These are phyloP conservation scores for Peterozyma xylosa DNA, from an alignment of 805 yeast genomes.

Conservation along the genomic window DNA sequence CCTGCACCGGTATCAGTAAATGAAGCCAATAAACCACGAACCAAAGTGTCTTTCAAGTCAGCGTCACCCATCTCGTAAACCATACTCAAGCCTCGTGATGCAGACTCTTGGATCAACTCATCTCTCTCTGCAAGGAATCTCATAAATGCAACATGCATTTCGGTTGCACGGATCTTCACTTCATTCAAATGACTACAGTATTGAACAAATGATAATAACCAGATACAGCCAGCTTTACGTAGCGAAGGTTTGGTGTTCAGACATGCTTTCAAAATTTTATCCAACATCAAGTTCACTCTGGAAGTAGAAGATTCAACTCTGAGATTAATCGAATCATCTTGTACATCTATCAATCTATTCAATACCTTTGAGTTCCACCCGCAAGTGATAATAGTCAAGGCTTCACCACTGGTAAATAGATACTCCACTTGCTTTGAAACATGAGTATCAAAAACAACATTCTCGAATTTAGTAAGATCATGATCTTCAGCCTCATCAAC, in stretches of 20 bases:
- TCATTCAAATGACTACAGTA: slow-evolving; percentile 47
- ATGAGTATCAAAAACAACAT: slow-evolving; percentile 48
- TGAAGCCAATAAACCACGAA: slow-evolving; percentile 63
- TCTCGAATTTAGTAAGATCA: slow-evolving; percentile 24
- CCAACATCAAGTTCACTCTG: slow-evolving; percentile 28
- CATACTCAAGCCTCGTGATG: slow-evolving; percentile 79
- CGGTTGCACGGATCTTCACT: slow-evolving; percentile 36
- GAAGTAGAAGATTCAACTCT: slow-evolving; percentile 1
- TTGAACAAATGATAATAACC: slow-evolving; percentile 78
- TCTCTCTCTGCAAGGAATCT: slow-evolving; percentile 73
- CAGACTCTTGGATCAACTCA: slow-evolving; percentile 86
- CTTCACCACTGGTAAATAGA: slow-evolving; percentile 78
- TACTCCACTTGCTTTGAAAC: slow-evolving; percentile 67
- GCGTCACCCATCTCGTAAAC: slow-evolving; percentile 71
- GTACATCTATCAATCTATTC: slow-evolving; percentile 46
- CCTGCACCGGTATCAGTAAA: slow-evolving; percentile 63
- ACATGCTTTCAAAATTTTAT: slow-evolving; percentile 43
- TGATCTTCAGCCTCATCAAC: slow-evolving; percentile 12
- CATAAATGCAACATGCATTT: slow-evolving; percentile 71
- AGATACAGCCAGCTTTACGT: slow-evolving; percentile 72
- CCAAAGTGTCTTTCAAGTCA: slow-evolving; percentile 63
- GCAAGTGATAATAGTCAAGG: slow-evolving; percentile 58
- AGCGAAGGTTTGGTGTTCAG: slow-evolving; percentile 64
- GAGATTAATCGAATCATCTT: slow-evolving; percentile 19
- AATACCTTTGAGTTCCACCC: slow-evolving; percentile 70